Evolutionary conservation across 2,329 filamentous ascomycete genomes (phyloP), one percentile per base, ranked within the genome.

Genomic region (Zelopaecilomyces penicillatus): DNA sequence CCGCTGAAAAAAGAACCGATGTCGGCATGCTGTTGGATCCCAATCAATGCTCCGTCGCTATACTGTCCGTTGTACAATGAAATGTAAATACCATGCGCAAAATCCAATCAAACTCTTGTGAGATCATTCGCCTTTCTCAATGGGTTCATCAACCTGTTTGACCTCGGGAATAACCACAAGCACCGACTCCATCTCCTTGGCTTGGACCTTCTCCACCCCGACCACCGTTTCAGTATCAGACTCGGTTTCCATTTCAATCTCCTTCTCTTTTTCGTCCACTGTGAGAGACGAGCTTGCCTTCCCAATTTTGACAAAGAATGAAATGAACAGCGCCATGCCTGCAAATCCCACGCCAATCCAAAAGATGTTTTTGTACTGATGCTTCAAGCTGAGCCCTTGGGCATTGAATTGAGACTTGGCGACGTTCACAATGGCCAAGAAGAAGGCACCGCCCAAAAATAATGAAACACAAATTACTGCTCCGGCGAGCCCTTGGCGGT

Each of bases 351-450:
- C 66, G 47, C 76, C 72, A 38, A 80, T 75, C 78, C 78, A 79
- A 46, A 83, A 82, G 1, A 74, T 71, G 8, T 69, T 69, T 55
- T 80, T 74, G 54, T 82, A 84, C 50, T 77, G 80, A 39, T 64
- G 52, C 47, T 64, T 64, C 36, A 65, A 36, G 0, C 74, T 71
- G 33, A 70, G 48, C 2, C 61, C 49, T 7, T 60, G 62, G 8
- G 68, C 72, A 37, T 67, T 64, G 7, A 61, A 61, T 34, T 60
- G 50, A 0, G 68, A 67, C n/a, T 67, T 63, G 3, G 61, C 61
- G 9, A 85, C 72, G 55, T 85, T 81, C 5, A 76, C 77, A 48
- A 83, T 74, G 0, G 77, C 82, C 10, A 86, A 68, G 52, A 76
- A 74, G 30, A 85, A 64, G 2, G 79, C 78, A 42, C 83, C 80